A percentile compares a stretch with the other conserved stretches of the same genome.
Evolutionary conservation across 768 basidiomycete species (phyloP).

Genomic region (Tylopilus sp.): DNA sequence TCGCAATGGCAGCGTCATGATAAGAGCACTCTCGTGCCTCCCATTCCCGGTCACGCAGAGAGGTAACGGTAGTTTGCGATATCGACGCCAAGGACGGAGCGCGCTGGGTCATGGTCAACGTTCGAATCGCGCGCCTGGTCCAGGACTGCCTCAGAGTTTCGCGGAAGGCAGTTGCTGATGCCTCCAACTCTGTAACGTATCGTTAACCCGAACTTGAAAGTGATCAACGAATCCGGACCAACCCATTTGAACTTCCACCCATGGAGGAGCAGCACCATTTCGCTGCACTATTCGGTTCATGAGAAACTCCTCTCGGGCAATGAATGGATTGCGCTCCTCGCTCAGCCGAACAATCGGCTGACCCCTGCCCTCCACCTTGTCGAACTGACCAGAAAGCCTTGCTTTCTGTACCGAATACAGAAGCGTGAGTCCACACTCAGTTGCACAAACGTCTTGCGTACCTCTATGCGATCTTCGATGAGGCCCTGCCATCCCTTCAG

Average conservation of each 20-base stretch:
- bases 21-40: conserved; percentile 62
- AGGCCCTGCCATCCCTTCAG: conserved; percentile 74
- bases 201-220: neutral
- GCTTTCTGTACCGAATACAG: conserved; percentile 46
- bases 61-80: conserved; percentile 22
- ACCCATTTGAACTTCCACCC: conserved; percentile 82
- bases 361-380: conserved; percentile 66
- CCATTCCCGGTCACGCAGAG: conserved; percentile 63
- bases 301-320: conserved; percentile 74
- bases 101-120: conserved; percentile 43
- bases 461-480: conserved; percentile 81
- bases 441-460: conserved; percentile 23
- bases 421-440: neutral
- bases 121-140: conserved; percentile 71
- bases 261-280: conserved; percentile 80
- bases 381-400: conserved; percentile 63
- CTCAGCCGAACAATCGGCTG: conserved; percentile 42
- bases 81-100: conserved; percentile 38
- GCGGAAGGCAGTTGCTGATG: conserved; percentile 58
- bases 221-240: conserved; percentile 16
- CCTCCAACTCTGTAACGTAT: conserved; percentile 56
- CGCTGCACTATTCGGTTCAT: conserved; percentile 84
- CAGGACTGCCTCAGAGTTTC: conserved; percentile 63
- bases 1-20: conserved; percentile 63
- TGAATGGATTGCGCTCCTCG: conserved; percentile 59